Evolutionary conservation across 345 rosid genomes (phyloP).

Genomic region (Eucalyptus melliodora): DNA sequence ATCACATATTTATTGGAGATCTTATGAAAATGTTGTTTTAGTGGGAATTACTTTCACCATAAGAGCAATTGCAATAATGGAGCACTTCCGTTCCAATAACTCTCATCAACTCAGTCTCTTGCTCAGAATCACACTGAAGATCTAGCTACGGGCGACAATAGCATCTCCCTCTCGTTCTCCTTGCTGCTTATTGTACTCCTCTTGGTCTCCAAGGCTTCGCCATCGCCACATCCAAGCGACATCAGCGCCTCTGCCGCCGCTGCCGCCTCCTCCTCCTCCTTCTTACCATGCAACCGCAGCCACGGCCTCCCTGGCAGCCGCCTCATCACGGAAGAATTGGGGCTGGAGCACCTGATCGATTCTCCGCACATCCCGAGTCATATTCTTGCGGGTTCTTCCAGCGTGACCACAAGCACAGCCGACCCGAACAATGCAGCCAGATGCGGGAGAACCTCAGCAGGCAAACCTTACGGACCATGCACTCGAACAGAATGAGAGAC

Average conservation of each 20-base stretch:
- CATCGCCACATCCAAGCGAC: neutral
- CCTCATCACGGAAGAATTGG: neutral
- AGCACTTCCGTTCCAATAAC: neutral
- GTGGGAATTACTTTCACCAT: neutral
- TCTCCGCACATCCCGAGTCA: neutral
- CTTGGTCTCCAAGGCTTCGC: neutral
- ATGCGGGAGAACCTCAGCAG: too few species aligned
- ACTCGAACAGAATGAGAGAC: too few species aligned
- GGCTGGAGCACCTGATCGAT: neutral
- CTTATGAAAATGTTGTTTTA: neutral
- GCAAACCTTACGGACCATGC: too few species aligned
- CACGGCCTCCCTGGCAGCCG: accelerated
- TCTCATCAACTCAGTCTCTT: neutral
- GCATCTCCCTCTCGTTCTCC: neutral
- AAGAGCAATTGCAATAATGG: neutral
- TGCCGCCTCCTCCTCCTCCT: neutral
- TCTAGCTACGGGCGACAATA: neutral
- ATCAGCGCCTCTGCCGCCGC: neutral
- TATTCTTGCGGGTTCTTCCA: neutral
- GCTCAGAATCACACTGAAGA: neutral
- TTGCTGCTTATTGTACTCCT: neutral
- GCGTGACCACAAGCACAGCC: neutral
- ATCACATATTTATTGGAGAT: neutral
- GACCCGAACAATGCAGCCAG: too few species aligned
- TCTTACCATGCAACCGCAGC: neutral